Evolutionary conservation across 306 rosid genomes (phyloP), one percentile per base, ranked within the genome.

Genomic region (Corylus heterophylla): DNA sequence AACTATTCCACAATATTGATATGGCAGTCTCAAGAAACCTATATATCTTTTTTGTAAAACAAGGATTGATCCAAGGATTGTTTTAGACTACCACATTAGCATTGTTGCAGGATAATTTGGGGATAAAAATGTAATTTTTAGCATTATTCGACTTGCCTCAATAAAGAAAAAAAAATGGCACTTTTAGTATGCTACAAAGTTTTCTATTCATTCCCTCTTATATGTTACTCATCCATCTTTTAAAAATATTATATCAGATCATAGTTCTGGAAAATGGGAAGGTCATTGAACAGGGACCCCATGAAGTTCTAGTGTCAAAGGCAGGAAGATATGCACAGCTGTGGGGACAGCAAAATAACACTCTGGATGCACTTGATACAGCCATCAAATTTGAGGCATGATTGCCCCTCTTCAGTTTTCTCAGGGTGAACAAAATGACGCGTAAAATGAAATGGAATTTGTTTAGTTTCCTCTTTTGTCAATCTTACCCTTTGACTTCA

Each of bases 261-360:
- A 55, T 92, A 89, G 98, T 95, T 80, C 79, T 92, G 88, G 98
- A 95, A 88, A 91, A 92, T 73, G 98, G 98, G 78, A 88, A 88
- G 90, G 98, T 93, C 77, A 51, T 92, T 74, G 98, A 95, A 85
- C 97, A 92, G 79, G 98, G 98, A 71, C 87, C 98, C 69, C 98
- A 95, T 83, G 98, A 95, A 77, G 85, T 76, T 59, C 98, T 95
- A 39, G 82, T 95, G 82, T 88, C 89, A 7, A 87, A 90, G 62
- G 92, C 85, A 5, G 98, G 98, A 88, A 91, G 98, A 89, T 95
- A 95, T 81, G 92, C 98, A 20, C 98, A 95, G 83, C 94, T 95
- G 45, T 95, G 98, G 98, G 94, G 89, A 79, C 98, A 95, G 82
- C 98, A 95, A 86, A 92, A 94, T 83, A 95, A 76, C 87, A 81